A percentile compares a stretch with the other conserved stretches of the same genome.
phyloP scores from a whole-genome alignment of 192 early-diverging fungal species.

The Gamsiella multidivaricata region DNA sequence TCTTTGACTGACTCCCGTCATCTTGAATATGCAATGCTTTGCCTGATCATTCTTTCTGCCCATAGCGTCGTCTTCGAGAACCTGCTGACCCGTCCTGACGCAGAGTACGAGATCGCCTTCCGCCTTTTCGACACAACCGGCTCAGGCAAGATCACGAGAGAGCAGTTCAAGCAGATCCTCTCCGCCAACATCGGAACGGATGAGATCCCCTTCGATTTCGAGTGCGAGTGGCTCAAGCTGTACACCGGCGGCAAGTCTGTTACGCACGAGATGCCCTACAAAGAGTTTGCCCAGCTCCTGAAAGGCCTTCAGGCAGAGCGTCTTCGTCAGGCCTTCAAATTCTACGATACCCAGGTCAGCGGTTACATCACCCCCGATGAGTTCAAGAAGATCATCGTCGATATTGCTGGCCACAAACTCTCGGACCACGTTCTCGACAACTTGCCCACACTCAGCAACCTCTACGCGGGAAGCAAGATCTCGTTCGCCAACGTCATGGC shows the following conservation, averaged over 20 bases:
- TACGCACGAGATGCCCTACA: slow-evolving; percentile 70
- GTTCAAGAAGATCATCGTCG: slow-evolving; percentile 70
- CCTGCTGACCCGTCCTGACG: slow-evolving; percentile 71
- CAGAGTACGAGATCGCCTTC: slow-evolving; percentile 80
- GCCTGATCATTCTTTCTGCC: too few relatives aligned
- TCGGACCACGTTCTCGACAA: slow-evolving; percentile 72
- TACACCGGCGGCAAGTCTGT: slow-evolving; percentile 68
- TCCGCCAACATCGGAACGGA: slow-evolving; percentile 61
- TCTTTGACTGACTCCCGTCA: slow-evolving; percentile 5
- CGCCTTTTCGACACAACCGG: slow-evolving; percentile 70
- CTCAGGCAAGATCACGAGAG: slow-evolving; percentile 70
- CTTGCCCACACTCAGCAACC: slow-evolving; percentile 67
- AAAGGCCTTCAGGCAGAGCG: slow-evolving; percentile 78
- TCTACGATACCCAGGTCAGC: slow-evolving; percentile 71
- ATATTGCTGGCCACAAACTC: slow-evolving; percentile 73
- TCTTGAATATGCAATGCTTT: too few relatives aligned
- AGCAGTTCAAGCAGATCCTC: slow-evolving; percentile 76
- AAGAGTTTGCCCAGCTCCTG: slow-evolving; percentile 77
- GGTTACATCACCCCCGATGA: slow-evolving; percentile 70
- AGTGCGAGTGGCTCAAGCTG: slow-evolving; percentile 78
- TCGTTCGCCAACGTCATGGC: slow-evolving; percentile 73
- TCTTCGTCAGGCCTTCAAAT: slow-evolving; percentile 76
- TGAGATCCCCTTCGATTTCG: slow-evolving; percentile 74
- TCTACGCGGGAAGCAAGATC: slow-evolving; percentile 70
- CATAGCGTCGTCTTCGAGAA: slow-evolving; percentile 66